phyloP scores from a whole-genome alignment of 2,329 filamentous ascomycete genomes.

The Penicillium corylophilum region DNA sequence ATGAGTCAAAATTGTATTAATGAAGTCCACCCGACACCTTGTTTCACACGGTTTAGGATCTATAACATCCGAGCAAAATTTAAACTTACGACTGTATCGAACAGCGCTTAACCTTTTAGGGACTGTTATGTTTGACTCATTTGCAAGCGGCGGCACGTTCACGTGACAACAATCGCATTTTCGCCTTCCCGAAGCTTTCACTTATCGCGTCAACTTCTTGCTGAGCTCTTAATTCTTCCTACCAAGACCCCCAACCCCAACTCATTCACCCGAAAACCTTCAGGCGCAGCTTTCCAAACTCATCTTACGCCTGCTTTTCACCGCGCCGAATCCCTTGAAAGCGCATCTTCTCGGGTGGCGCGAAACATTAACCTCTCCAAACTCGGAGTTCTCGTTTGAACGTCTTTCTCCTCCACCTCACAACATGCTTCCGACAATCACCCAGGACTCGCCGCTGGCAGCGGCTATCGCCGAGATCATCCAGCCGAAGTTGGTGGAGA shows the following conservation, averaged over 20 bases:
- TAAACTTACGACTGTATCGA: neutral
- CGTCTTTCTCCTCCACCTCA: neutral
- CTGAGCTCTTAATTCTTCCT: neutral
- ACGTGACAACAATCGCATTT: neutral
- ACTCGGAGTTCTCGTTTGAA: neutral
- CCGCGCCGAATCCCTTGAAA: neutral
- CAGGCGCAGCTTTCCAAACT: neutral
- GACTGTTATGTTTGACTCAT: neutral
- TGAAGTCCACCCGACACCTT: no score
- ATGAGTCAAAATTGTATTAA: no score
- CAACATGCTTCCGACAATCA: slow-evolving; percentile 56
- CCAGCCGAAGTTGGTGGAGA: slow-evolving; percentile 86
- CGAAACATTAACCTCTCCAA: neutral
- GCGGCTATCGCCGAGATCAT: slow-evolving; percentile 79
- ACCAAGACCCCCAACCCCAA: no score
- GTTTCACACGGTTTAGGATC: neutral
- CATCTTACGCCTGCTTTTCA: neutral
- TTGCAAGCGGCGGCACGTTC: neutral
- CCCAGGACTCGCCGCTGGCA: slow-evolving; percentile 78
- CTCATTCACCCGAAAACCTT: no score
- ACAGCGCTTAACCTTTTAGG: neutral
- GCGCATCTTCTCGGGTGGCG: neutral
- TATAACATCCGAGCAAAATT: neutral
- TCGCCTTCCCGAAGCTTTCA: neutral
- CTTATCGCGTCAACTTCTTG: neutral